Evolutionary conservation across 2,329 filamentous ascomycete genomes (phyloP).

Genomic region (Botrytis cinerea): DNA sequence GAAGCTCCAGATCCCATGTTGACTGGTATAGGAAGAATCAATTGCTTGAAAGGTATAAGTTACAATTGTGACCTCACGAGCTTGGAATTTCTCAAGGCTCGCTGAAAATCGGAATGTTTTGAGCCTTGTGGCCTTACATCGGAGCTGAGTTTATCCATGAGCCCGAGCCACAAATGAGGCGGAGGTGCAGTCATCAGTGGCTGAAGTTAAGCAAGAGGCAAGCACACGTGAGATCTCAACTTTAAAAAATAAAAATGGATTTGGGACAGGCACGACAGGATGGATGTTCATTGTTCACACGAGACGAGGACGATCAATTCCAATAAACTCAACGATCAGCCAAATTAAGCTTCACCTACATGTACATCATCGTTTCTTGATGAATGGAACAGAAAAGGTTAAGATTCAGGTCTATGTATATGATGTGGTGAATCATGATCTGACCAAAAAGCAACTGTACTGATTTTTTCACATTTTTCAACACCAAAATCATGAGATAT

Average conservation of each 20-base stretch:
- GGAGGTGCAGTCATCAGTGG: neutral
- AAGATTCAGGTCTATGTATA: neutral
- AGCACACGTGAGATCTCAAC: neutral
- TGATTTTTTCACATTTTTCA: neutral
- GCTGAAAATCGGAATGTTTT: neutral
- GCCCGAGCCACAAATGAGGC: neutral
- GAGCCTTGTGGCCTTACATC: constrained; percentile 11
- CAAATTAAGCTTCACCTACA: neutral
- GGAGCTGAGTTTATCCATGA: neutral
- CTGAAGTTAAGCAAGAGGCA: neutral
- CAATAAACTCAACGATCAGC: constrained; percentile 10
- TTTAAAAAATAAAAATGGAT: neutral
- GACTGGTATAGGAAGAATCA: constrained; percentile 25
- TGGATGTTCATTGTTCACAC: neutral
- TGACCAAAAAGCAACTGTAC: neutral
- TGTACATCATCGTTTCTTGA: neutral
- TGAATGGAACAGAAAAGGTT: too few relatives aligned
- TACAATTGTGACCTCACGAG: constrained; percentile 19
- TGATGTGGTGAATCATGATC: neutral
- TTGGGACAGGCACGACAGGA: neutral
- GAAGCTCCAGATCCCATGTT: constrained; percentile 41
- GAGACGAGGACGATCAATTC: neutral
- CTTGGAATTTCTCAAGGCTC: constrained; percentile 30
- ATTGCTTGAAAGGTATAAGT: constrained; percentile 12
- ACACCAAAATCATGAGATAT: neutral